Percentiles rank a stretch among this genome's conserved stretches.
Evolutionary conservation across 306 rosid genomes (phyloP).

Genomic region (Purshia tridentata): DNA sequence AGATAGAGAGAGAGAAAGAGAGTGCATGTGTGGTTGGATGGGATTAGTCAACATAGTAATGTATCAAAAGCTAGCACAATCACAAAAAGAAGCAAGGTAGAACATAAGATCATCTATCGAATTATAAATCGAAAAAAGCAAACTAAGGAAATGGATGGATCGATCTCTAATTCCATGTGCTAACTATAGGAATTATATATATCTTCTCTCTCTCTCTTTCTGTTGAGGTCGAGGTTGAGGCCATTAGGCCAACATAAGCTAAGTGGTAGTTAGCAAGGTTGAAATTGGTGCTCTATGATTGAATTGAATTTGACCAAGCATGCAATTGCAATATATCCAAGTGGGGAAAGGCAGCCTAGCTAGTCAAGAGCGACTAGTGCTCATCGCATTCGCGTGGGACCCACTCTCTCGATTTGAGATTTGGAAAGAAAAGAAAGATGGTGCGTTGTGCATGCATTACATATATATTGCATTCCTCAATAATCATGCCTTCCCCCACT

Average conservation of each 20-base stretch:
- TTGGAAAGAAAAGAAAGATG: no score
- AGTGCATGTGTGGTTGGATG: conserved; percentile 50
- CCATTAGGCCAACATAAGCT: background rate
- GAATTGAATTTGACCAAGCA: conserved; percentile 29
- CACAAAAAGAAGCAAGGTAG: background rate
- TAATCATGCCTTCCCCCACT: conserved; percentile 68
- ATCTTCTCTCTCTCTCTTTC: no score
- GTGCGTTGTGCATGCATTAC: background rate
- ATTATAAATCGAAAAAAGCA: no score
- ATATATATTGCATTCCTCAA: conserved; percentile 36
- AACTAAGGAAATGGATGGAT: no score
- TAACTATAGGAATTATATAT: no score
- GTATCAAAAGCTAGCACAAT: conserved; percentile 56
- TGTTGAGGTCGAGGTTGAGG: background rate
- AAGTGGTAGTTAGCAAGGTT: background rate
- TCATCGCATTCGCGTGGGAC: no score
- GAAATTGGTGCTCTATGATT: conserved; percentile 48
- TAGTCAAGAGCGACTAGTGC: no score
- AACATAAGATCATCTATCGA: no score
- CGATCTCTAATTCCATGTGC: no score
- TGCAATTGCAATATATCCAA: conserved; percentile 34
- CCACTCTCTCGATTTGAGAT: no score
- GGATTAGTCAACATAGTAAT: conserved; percentile 88
- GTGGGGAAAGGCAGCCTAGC: conserved; percentile 25
- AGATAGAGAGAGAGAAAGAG: conserved; percentile 30